A percentile compares a stretch with the other conserved stretches of the same genome.
Evolutionary conservation across 805 yeast species (phyloP).

Genomic region (Metschnikowia lochheadii): DNA sequence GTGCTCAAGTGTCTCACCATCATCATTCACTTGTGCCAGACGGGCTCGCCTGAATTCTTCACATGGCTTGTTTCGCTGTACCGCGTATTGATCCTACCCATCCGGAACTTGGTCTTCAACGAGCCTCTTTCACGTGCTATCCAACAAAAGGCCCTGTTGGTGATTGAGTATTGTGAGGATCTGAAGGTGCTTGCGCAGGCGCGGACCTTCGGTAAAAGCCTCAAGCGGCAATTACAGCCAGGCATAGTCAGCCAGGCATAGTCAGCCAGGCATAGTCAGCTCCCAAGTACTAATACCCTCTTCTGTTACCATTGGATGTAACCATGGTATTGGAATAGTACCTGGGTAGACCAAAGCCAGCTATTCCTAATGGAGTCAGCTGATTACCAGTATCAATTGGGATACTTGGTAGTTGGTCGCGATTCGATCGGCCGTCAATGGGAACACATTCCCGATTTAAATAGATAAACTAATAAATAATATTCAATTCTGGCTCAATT

Average conservation of each 20-base stretch:
- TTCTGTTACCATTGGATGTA: too few species aligned
- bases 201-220: slow-evolving; percentile 9
- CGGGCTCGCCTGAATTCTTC: slow-evolving; percentile 50
- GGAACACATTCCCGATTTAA: too few species aligned
- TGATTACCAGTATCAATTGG: too few species aligned
- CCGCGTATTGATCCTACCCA: slow-evolving; percentile 16
- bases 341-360: too few species aligned
- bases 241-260: background rate
- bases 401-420: too few species aligned
- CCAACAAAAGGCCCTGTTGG: slow-evolving; percentile 33
- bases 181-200: slow-evolving; percentile 25
- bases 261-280: background rate
- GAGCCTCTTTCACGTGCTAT: slow-evolving; percentile 23
- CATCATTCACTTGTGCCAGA: slow-evolving; percentile 46
- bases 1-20: slow-evolving; percentile 51
- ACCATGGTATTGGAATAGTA: too few species aligned
- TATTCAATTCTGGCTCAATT: too few species aligned
- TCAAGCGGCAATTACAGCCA: background rate
- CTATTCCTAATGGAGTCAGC: too few species aligned
- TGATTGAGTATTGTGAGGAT: slow-evolving; percentile 28
- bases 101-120: slow-evolving; percentile 11
- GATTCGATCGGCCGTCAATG: too few species aligned
- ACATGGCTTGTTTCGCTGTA: slow-evolving; percentile 35
- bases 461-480: too few species aligned
- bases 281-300: too few species aligned